A percentile compares a stretch with the other conserved stretches of the same genome.
These are phyloP conservation scores for Bacidia gigantensis DNA, from an alignment of 495 filamentous ascomycete species.

Conservation along the genomic window DNA sequence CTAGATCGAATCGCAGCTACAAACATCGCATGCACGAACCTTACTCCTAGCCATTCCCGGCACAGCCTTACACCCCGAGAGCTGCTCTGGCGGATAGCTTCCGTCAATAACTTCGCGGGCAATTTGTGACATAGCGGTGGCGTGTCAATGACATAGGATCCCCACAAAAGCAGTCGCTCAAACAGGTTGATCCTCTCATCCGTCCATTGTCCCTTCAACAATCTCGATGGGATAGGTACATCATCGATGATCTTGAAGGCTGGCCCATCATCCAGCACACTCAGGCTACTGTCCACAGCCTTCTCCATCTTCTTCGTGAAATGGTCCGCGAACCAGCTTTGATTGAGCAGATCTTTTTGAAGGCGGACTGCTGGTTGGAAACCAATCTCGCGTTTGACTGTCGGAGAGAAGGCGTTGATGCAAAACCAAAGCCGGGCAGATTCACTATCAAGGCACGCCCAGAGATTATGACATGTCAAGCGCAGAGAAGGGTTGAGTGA, in stretches of 20 bases:
- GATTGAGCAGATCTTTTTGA: not conserved
- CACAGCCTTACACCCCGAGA: not conserved
- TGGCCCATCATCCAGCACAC: not conserved
- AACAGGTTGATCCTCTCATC: not conserved
- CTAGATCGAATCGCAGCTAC: not conserved
- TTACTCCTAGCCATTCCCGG: not conserved
- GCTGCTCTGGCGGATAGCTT: not conserved
- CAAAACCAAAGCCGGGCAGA: not conserved
- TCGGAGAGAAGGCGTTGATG: not conserved
- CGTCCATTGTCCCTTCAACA: not conserved
- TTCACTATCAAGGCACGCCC: not conserved
- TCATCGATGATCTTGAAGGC: not conserved
- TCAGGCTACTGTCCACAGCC: not conserved
- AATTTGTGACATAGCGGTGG: not conserved
- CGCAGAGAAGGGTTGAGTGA: not conserved
- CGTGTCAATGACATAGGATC: not conserved
- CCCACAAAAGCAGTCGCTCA: not conserved
- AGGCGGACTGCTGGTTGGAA: not conserved
- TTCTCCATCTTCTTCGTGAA: not conserved
- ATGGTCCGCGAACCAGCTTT: not conserved
- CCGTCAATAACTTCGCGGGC: not conserved
- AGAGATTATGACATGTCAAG: not conserved
- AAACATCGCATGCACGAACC: not conserved
- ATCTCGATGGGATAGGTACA: not conserved
- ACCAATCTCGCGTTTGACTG: not conserved